Evolutionary conservation across 2,329 filamentous ascomycete genomes (phyloP).

Genomic region (Xylaria sp.): DNA sequence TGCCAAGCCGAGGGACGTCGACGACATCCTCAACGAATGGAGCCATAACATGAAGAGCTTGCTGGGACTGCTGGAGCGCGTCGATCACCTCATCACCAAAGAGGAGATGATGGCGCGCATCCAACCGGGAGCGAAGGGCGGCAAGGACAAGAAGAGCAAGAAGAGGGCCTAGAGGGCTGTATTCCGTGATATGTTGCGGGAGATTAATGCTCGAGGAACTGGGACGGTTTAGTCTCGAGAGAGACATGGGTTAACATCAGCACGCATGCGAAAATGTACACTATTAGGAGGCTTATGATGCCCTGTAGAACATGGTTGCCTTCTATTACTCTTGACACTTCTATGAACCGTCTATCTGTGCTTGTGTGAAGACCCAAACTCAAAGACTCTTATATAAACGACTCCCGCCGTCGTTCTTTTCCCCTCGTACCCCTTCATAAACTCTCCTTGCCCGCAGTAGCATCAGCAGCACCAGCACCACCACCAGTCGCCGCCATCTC

Average conservation of each 20-base stretch:
- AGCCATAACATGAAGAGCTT: constrained; percentile 97
- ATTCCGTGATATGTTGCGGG: constrained; percentile 5
- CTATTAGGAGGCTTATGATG: constrained; percentile 29
- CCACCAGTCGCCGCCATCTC: constrained; percentile 8
- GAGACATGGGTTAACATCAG: constrained; percentile 29
- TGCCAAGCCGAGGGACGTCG: constrained; percentile 89
- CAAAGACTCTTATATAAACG: not conserved
- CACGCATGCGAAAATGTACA: constrained; percentile 36
- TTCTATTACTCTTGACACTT: constrained; percentile 17
- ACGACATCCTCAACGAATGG: constrained; percentile 98
- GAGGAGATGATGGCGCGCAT: constrained; percentile 99
- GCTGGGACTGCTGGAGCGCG: constrained; percentile 81
- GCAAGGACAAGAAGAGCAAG: constrained; percentile 43
- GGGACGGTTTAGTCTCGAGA: constrained; percentile 17
- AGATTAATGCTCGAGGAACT: constrained; percentile 21
- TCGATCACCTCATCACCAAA: constrained; percentile 98
- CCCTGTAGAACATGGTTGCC: constrained; percentile 28
- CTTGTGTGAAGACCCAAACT: not conserved
- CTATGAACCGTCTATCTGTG: constrained; percentile 5
- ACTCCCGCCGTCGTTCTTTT: not conserved
- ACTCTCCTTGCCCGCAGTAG: constrained; percentile 30
- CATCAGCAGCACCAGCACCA: constrained; percentile 27
- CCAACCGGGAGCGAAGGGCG: constrained; percentile 61
- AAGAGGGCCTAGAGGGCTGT: constrained; percentile 35
- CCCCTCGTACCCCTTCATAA: constrained; percentile 4